phyloP scores from a whole-genome alignment of 768 basidiomycete species.

The Boletus sp. region DNA sequence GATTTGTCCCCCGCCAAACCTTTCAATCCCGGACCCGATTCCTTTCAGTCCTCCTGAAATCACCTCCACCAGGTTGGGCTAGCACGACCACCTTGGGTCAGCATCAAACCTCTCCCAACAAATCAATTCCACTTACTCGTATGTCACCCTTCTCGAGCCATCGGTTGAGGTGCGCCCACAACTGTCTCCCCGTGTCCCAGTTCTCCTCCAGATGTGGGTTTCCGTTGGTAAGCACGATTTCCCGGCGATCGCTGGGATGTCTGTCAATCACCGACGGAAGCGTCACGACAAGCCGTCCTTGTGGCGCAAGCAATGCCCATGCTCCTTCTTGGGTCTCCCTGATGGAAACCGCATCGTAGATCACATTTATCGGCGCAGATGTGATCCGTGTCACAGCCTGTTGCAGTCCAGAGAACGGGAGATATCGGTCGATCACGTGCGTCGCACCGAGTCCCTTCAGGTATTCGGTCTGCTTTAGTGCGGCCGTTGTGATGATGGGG shows the following conservation, averaged over 20 bases:
- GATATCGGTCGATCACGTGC: constrained; percentile 34
- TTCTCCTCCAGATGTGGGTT: constrained; percentile 34
- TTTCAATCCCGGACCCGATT: constrained; percentile 40
- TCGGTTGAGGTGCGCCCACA: constrained; percentile 26
- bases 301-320: constrained; percentile 35
- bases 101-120: neutral
- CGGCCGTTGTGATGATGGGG: constrained; percentile 33
- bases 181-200: constrained; percentile 31
- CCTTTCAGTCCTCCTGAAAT: constrained; percentile 42
- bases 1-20: constrained; percentile 39
- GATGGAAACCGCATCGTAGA: constrained; percentile 38
- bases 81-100: neutral
- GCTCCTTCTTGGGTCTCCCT: constrained; percentile 38
- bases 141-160: constrained; percentile 34
- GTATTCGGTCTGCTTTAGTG: constrained; percentile 34
- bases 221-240: constrained; percentile 31
- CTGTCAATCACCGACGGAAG: constrained; percentile 32
- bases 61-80: constrained; percentile 45
- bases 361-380: constrained; percentile 31
- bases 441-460: constrained; percentile 35
- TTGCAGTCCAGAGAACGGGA: constrained; percentile 27
- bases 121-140: constrained; percentile 18
- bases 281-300: constrained; percentile 36
- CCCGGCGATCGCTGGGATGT: constrained; percentile 25
- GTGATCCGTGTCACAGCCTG: constrained; percentile 38